Base-by-base conservation (phyloP, 1,284 basidiomycete species). In the Cryptococcus sp. region DNA sequence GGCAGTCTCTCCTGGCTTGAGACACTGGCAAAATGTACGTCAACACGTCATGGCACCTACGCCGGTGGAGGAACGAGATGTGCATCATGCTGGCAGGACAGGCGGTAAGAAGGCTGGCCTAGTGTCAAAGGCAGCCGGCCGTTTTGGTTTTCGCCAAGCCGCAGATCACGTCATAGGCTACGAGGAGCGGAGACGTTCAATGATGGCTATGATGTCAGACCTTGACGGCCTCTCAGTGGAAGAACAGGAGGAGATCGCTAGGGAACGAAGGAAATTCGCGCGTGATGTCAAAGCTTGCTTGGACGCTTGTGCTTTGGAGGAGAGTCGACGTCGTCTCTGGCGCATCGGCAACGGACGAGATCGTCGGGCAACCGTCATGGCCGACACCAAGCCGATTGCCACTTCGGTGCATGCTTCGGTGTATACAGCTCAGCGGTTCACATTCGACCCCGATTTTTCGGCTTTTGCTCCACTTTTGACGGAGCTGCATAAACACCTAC, bases 1-100 rank as follows among this genome's bases (percentile, higher is more conserved):
- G 53, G 53, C 62, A n/a, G 53, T 68, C 25, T 72, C 70, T 0
- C 75, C 75, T 2, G 66, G 70, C 23, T 58, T 73, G 52, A 65
- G 65, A 50, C 75, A 75, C 54, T 77, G 75, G 75, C 66, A 74
- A 41, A 72, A 75, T 46, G 73, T 77, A 46, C 66, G 73, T 15
- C 45, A 64, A 11, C 71, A 74, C 54, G 70, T 77, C 16, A 55
- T 75, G 7, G 66, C 61, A 1, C 68, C 72, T 1, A 64, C 70
- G 5, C 69, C 68, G 3, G 50, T 56, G 8, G 69, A 70, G 45
- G 72, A 72, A 50, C 55, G 58, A 20, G 8, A 57, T 3, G 22
- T 46, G 1, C 38, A 46, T 1, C 48, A 50, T 34, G 23, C 59
- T 8, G 50, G 40, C 5, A 50, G 47, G 11, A 37, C 50, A 39